Evolutionary conservation across 1,139 yeast genomes (phyloP).

Genomic region (Suhomyces atakaporum): DNA sequence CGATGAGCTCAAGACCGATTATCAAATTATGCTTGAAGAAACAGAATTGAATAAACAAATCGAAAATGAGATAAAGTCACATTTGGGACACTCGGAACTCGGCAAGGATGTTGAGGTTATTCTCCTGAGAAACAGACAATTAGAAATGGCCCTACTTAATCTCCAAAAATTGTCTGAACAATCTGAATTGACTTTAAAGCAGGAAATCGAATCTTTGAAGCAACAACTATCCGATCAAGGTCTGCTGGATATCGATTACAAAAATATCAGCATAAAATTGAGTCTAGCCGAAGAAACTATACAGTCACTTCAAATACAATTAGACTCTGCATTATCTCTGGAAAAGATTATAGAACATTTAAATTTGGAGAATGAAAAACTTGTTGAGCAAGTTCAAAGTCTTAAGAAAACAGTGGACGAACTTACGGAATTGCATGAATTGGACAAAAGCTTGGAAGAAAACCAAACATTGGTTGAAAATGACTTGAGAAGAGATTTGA

Average conservation of each 20-base stretch:
- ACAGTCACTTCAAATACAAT: conserved; percentile 42
- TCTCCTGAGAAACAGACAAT: conserved; percentile 31
- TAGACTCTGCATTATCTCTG: conserved; percentile 46
- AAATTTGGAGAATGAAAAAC: conserved; percentile 53
- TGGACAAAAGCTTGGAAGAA: conserved; percentile 66
- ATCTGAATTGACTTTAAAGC: conserved; percentile 24
- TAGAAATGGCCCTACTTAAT: conserved; percentile 42
- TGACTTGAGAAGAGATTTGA: conserved; percentile 53
- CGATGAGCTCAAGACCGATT: conserved; percentile 41
- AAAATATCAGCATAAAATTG: conserved; percentile 30
- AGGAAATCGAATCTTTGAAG: conserved; percentile 29
- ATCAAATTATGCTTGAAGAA: conserved; percentile 49
- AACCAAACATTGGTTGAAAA: conserved; percentile 54
- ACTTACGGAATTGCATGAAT: conserved; percentile 57
- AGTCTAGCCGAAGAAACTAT: conserved; percentile 43
- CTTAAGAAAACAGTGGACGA: conserved; percentile 52
- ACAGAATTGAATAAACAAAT: conserved; percentile 42
- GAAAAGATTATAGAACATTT: conserved; percentile 56
- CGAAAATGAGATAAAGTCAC: conserved; percentile 35
- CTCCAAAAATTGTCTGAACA: conserved; percentile 37
- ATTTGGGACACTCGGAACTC: conserved; percentile 16
- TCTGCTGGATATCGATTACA: conserved; percentile 17
- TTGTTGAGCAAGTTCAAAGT: conserved; percentile 38
- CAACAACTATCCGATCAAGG: conserved; percentile 17
- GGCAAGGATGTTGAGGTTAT: conserved; percentile 22